Evolutionary conservation across 352 stramenopile species (phyloP).

Genomic region (Globisporangium cystogenes): DNA sequence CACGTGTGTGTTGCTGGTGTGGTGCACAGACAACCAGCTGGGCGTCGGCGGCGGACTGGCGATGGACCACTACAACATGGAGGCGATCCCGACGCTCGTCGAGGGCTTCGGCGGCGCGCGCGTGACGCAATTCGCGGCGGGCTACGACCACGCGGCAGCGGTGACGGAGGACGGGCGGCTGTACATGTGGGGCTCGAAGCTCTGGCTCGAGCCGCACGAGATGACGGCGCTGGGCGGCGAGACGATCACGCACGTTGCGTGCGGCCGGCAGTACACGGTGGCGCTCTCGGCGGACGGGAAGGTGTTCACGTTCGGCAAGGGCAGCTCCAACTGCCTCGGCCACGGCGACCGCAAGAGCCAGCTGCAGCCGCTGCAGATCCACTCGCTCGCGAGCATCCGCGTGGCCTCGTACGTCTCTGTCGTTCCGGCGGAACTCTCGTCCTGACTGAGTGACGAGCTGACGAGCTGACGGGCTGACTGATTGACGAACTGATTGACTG

Average conservation of each 20-base stretch:
- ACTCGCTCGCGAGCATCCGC: slow-evolving; percentile 44
- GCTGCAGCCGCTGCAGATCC: slow-evolving; percentile 80
- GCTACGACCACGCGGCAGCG: slow-evolving; percentile 89
- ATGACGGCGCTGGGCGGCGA: slow-evolving; percentile 77
- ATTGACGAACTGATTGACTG: background rate
- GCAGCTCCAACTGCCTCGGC: slow-evolving; percentile 82
- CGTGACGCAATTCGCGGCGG: slow-evolving; percentile 89
- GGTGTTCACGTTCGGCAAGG: slow-evolving; percentile 87
- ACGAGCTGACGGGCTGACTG: background rate
- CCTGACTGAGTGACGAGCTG: background rate
- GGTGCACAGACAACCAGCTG: slow-evolving; percentile 74
- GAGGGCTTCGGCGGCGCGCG: slow-evolving; percentile 59
- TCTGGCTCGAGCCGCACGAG: slow-evolving; percentile 91
- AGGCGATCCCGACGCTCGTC: slow-evolving; percentile 86
- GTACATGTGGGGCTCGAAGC: slow-evolving; percentile 86
- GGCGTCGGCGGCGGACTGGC: slow-evolving; percentile 83
- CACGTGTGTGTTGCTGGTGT: background rate
- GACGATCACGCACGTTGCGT: slow-evolving; percentile 76
- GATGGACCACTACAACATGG: slow-evolving; percentile 94
- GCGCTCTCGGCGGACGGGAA: slow-evolving; percentile 66
- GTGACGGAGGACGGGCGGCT: slow-evolving; percentile 72
- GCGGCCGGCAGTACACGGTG: slow-evolving; percentile 82
- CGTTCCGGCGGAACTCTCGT: no score
- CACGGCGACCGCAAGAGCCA: slow-evolving; percentile 87
- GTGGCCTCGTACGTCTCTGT: slow-evolving; percentile 69